phyloP scores from a whole-genome alignment of 2,329 filamentous ascomycete genomes.

The Aspergillus proliferans region DNA sequence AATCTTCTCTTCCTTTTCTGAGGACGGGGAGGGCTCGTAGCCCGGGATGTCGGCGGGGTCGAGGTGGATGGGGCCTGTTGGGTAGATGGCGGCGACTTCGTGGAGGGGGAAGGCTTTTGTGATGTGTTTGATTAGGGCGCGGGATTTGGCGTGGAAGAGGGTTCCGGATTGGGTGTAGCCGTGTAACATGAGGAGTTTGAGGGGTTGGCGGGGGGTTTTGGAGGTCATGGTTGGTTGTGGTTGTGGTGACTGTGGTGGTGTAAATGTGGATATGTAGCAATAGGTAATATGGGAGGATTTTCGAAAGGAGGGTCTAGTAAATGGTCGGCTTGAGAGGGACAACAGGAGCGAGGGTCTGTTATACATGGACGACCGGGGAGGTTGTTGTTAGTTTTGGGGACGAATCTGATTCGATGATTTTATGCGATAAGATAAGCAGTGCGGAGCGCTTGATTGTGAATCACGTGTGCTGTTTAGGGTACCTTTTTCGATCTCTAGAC shows the following conservation, averaged over 20 bases:
- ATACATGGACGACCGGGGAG: background rate
- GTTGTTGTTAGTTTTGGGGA: background rate
- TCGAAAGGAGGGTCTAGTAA: background rate
- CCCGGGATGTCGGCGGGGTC: conserved; percentile 63
- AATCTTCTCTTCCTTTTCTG: conserved; percentile 45
- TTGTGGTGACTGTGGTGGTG: conserved; percentile 1
- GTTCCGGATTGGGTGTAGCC: conserved; percentile 87
- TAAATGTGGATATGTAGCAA: conserved; percentile 1
- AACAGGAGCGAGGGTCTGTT: background rate
- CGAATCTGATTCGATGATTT: background rate
- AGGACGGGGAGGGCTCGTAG: conserved; percentile 45
- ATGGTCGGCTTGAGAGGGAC: background rate
- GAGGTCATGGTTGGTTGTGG: background rate
- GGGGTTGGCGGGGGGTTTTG: conserved; percentile 19
- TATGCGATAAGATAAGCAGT: background rate
- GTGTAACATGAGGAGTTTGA: conserved; percentile 72
- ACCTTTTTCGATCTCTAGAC: background rate
- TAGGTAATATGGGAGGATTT: background rate
- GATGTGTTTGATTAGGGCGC: conserved; percentile 75
- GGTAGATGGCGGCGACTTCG: conserved; percentile 58
- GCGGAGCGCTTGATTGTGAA: background rate
- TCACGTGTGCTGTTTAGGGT: background rate
- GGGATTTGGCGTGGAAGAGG: conserved; percentile 81
- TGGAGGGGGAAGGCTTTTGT: conserved; percentile 64
- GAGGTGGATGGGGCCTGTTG: conserved; percentile 62